Conservation (phyloP, 345 rosid genomes). For the Ceriops tagal region DNA sequence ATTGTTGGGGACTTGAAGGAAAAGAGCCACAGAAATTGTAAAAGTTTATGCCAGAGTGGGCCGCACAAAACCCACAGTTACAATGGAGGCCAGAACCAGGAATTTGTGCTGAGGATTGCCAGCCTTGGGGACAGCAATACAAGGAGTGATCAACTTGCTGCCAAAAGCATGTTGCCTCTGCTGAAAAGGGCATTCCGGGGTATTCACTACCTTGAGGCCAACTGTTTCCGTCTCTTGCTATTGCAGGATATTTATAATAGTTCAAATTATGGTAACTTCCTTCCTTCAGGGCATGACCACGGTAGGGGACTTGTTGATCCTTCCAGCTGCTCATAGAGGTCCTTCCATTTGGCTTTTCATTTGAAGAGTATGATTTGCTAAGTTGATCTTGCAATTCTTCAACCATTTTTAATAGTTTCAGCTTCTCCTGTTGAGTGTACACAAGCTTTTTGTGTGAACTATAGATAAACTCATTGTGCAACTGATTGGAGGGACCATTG, state of each 20-base stretch:
- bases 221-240: slow-evolving; percentile 27
- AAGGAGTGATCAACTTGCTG: slow-evolving; percentile 28
- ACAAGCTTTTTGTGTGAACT: slow-evolving; percentile 38
- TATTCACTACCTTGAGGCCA: slow-evolving; percentile 32
- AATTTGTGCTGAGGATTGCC: slow-evolving; percentile 37
- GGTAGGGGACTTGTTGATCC: slow-evolving; percentile 25
- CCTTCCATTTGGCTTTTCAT: slow-evolving; percentile 25
- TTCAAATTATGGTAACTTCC: slow-evolving; percentile 9
- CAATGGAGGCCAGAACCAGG: slow-evolving; percentile 22
- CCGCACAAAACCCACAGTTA: slow-evolving; percentile 22
- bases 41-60: slow-evolving; percentile 31
- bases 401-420: slow-evolving; percentile 48
- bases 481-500: slow-evolving; percentile 43
- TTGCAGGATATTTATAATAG: slow-evolving; percentile 27
- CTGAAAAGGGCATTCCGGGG: slow-evolving; percentile 43
- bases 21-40: slow-evolving; percentile 44
- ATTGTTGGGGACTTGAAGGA: slow-evolving; percentile 55
- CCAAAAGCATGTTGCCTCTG: slow-evolving; percentile 34
- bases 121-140: slow-evolving; percentile 34
- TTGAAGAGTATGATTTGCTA: slow-evolving; percentile 30
- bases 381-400: slow-evolving; percentile 57
- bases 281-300: slow-evolving; percentile 22
- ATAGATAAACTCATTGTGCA: slow-evolving; percentile 37
- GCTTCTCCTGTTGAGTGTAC: slow-evolving; percentile 41
- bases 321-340: slow-evolving; percentile 26